Conservation (phyloP, 306 rosid species). For the Lathyrus oleraceus region DNA sequence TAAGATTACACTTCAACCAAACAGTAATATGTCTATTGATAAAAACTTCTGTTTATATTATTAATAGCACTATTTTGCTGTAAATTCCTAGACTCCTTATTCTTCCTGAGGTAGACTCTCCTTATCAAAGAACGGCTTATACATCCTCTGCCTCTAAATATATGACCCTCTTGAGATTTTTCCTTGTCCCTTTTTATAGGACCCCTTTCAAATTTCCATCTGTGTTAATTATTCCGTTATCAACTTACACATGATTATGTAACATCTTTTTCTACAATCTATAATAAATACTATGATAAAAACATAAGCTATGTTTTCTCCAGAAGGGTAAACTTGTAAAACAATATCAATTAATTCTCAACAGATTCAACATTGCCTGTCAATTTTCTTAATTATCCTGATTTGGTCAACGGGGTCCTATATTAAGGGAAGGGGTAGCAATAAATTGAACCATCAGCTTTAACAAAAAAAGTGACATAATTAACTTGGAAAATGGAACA, state of each 20-base stretch:
- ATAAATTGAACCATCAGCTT: constrained; percentile 27
- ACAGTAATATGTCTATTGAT: constrained; percentile 11
- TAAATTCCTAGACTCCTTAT: constrained; percentile 10
- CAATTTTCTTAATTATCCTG: neutral
- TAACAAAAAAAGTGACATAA: constrained; percentile 3
- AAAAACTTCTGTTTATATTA: constrained; percentile 11
- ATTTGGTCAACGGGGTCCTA: neutral
- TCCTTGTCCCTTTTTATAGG: neutral
- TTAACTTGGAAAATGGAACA: constrained; percentile 24
- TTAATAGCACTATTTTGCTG: constrained; percentile 15
- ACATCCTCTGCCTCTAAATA: neutral
- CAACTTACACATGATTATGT: neutral
- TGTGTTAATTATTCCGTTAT: neutral
- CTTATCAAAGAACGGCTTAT: neutral
- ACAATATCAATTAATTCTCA: neutral
- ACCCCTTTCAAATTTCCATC: neutral
- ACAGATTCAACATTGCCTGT: neutral
- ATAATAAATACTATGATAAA: neutral
- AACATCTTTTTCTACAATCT: neutral
- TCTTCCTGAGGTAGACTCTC: constrained; percentile 6
- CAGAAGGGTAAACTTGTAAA: neutral
- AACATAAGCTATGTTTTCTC: neutral
- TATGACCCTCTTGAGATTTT: neutral
- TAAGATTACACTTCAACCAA: constrained; percentile 29
- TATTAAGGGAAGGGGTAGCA: neutral